A percentile compares a stretch with the other conserved stretches of the same genome.
Conservation (phyloP, 73 alveolate species). For the Symbiodinium pilosum region DNA sequence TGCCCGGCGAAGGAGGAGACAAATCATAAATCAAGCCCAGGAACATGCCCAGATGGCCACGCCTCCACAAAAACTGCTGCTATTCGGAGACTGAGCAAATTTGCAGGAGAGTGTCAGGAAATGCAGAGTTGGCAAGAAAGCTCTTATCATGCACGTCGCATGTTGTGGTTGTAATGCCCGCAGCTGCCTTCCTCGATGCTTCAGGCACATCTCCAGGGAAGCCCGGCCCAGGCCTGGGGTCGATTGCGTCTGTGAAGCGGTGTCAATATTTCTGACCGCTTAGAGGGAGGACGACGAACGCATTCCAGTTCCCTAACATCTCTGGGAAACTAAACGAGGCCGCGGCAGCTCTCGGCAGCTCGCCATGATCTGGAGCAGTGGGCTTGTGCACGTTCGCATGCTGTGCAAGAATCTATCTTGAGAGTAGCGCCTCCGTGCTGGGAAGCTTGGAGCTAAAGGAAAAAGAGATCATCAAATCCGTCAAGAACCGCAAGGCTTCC, state of each 20-base stretch:
- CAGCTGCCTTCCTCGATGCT: neutral
- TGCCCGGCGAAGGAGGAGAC: no score
- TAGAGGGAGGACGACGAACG: no score
- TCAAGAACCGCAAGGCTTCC: no score
- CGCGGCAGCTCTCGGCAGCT: slow-evolving; percentile 16
- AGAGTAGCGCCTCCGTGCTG: no score
- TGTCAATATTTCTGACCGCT: no score
- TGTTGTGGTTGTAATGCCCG: neutral
- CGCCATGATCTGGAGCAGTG: slow-evolving; percentile 11
- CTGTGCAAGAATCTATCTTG: neutral
- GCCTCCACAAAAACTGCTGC: neutral
- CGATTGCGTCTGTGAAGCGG: no score
- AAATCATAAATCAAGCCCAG: neutral
- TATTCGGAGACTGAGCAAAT: neutral
- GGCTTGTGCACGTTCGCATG: no score
- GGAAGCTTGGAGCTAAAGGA: no score
- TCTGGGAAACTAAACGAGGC: no score
- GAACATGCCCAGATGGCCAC: neutral
- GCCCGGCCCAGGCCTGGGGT: neutral
- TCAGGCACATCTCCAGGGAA: neutral
- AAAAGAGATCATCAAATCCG: no score
- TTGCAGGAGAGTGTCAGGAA: neutral
- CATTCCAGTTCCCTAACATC: no score
- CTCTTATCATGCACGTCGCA: neutral
- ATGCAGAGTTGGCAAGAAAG: neutral